These are phyloP conservation scores for apple (Malus domestica) DNA, from an alignment of 306 rosid genomes.

Conservation along the genomic window ASM211411v1 NC_041804.1:15375501-15376000, in stretches of 20 bases:
- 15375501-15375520: neutral
- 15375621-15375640: conserved; percentile 90
- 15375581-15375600: conserved; percentile 95
- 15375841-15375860: conserved; percentile 11
- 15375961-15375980: conserved; percentile 50
- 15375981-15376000: conserved; percentile 77
- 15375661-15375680: conserved; percentile 75
- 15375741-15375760: conserved; percentile 66
- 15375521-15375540: conserved; percentile 84
- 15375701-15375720: conserved; percentile 99
- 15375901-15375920: conserved; percentile 77
- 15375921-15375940: conserved; percentile 75
- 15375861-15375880: conserved; percentile 86
- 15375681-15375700: conserved; percentile 73
- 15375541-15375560: conserved; percentile 92
- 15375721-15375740: conserved; percentile 84
- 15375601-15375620: conserved; percentile 94
- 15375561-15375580: conserved; percentile 94
- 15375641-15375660: conserved; percentile 98
- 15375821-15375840: conserved; percentile 10
- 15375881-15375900: conserved; percentile 55
- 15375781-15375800: conserved; percentile 4
- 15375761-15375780: conserved; percentile 53
- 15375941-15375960: conserved; percentile 60
- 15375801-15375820: conserved; percentile 7